Evolutionary conservation across 441 rosid species (phyloP).

Genomic region (Melastoma candidum): DNA sequence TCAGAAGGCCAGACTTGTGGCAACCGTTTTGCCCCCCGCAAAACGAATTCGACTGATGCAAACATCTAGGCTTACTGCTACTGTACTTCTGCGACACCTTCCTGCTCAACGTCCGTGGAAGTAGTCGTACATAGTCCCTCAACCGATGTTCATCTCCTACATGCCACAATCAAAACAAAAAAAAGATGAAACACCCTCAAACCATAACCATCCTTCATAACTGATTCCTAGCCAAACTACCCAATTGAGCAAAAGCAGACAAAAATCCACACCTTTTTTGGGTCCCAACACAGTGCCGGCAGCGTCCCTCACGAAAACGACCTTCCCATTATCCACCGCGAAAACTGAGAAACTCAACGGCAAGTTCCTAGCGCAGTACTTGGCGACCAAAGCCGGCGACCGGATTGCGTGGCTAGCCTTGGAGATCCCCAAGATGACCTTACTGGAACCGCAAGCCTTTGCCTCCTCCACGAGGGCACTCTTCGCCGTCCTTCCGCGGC

Average conservation of each 20-base stretch:
- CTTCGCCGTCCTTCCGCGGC: conserved; percentile 61
- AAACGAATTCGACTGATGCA: conserved; percentile 20
- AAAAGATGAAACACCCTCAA: not conserved
- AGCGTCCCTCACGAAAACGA: conserved; percentile 54
- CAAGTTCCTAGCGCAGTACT: conserved; percentile 72
- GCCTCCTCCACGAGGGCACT: conserved; percentile 72
- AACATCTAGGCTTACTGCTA: conserved; percentile 16
- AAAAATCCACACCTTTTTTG: conserved; percentile 21
- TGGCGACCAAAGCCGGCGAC: conserved; percentile 61
- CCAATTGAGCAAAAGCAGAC: not conserved
- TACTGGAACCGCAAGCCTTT: conserved; percentile 39
- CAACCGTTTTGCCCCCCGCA: conserved; percentile 15
- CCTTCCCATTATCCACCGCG: conserved; percentile 66
- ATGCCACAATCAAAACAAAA: conserved; percentile 6
- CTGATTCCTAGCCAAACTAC: not conserved
- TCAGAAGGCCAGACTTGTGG: not conserved
- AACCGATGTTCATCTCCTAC: conserved; percentile 18
- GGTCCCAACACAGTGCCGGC: conserved; percentile 11
- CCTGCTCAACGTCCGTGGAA: conserved; percentile 21
- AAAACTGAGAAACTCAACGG: conserved; percentile 39
- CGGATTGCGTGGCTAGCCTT: conserved; percentile 38
- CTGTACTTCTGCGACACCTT: conserved; percentile 25
- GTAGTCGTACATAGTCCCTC: conserved; percentile 20
- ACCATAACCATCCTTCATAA: not conserved
- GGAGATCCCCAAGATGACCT: conserved; percentile 60